Evolutionary conservation across 768 basidiomycete genomes (phyloP), one percentile per base, ranked within the genome.

Genomic region (Rickenella mellea): DNA sequence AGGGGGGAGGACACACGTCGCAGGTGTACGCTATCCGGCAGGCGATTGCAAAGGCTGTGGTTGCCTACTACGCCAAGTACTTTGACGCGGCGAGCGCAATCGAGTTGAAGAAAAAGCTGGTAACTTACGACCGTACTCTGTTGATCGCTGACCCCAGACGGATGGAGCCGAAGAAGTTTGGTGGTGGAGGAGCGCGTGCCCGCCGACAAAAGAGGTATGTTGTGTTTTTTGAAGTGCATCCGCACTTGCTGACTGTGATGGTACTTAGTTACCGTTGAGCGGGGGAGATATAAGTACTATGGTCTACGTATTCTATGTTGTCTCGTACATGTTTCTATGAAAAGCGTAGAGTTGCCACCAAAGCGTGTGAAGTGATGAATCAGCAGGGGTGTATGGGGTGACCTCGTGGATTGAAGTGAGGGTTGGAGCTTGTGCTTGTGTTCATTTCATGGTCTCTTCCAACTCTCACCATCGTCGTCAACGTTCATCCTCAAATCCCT

Each of bases 111-210:
- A 98, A 98, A 78, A 89, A 87, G 64, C 69, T 98, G 53, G 87
- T 96, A 48, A 82, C 89, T 12, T 98, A 98, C 65, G 96, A 99
- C 73, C 74, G 86, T 52, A 80, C 86, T 39, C 69, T 94, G 47
- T 66, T 93, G 56, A 92, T 93, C 51, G 86, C 91, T 43, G 91
- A 94, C 63, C 91, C 90, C 51, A 81, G 96, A 69, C 83, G 94
- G 72, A 88, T 86, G 83, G 94, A 98, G 66, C 94, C 94, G 55
- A 97, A 97, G 82, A 96, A 94, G 71, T 97, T 98, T 64, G 94
- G 93, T 77, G 93, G 93, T 74, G 76, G 73, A 64, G 93, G 93
- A 81, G 93, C 93, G 52, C 89, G 93, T 77, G 91, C 92, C 46
- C 87, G 92, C 72, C 83, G 92, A 68, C 93, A 96, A 74, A 96